phyloP scores from a whole-genome alignment of 1,284 basidiomycete genomes.

The Heterobasidion irregulare region DNA sequence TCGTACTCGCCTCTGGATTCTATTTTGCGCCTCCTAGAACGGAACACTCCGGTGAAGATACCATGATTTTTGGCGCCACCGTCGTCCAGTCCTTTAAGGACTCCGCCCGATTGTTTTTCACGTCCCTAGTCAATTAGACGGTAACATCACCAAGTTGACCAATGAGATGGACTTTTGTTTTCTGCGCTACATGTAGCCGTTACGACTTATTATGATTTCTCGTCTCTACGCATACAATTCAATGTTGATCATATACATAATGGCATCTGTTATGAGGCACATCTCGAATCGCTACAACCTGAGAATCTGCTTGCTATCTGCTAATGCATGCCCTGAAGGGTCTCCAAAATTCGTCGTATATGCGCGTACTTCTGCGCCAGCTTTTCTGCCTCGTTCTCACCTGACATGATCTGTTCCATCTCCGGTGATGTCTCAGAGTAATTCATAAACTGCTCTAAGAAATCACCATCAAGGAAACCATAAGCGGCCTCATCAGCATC shows the following conservation, averaged over 20 bases:
- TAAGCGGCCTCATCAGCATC: conserved; percentile 45
- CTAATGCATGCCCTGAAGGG: not conserved
- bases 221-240: not conserved
- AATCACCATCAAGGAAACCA: conserved; percentile 90
- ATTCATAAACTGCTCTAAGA: conserved; percentile 64
- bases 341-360: not conserved
- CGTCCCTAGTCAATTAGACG: not conserved
- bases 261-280: not conserved
- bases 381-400: not conserved
- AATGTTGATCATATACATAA: not conserved
- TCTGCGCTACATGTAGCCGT: not conserved
- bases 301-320: not conserved
- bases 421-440: conserved; percentile 22
- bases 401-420: not conserved
- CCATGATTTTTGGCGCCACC: not conserved
- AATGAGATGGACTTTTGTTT: not conserved
- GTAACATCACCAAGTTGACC: not conserved
- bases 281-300: not conserved
- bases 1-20: conserved; percentile 75
- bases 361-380: not conserved
- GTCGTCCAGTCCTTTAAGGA: not conserved
- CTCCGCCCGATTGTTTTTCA: not conserved
- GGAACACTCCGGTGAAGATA: not conserved
- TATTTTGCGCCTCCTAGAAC: conserved; percentile 59
- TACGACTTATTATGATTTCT: not conserved